Evolutionary conservation across 768 basidiomycete genomes (phyloP).

Genomic region (Sarcomyxa edulis): DNA sequence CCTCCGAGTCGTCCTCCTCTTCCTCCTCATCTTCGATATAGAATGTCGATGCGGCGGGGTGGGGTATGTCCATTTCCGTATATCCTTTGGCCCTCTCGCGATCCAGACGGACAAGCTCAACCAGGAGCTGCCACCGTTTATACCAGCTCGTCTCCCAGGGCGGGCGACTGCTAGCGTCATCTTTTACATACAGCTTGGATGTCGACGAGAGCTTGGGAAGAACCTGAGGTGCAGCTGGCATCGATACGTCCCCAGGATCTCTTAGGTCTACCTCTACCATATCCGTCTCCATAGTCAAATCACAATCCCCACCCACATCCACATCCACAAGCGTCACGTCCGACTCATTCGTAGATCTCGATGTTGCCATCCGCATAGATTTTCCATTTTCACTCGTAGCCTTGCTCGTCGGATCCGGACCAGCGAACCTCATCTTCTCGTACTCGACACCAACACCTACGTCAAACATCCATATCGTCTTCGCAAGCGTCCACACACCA

Average conservation of each 20-base stretch:
- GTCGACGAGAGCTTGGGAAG: constrained; percentile 2
- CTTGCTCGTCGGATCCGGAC: neutral
- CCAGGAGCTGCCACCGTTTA: constrained; percentile 47
- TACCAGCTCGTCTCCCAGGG: constrained; percentile 48
- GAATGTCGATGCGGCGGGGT: constrained; percentile 9
- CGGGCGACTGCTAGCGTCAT: neutral
- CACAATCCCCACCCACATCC: constrained; percentile 15
- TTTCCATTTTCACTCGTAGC: constrained; percentile 3
- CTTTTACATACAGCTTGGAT: neutral
- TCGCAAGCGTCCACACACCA: constrained; percentile 64
- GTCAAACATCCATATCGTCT: constrained; percentile 61
- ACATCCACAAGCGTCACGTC: constrained; percentile 54
- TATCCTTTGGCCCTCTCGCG: constrained; percentile 11
- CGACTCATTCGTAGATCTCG: constrained; percentile 35
- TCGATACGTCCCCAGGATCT: neutral
- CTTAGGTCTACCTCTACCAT: neutral
- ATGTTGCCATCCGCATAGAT: constrained; percentile 11
- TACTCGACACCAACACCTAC: constrained; percentile 31
- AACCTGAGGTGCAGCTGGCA: constrained; percentile 1
- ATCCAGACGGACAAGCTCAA: constrained; percentile 33
- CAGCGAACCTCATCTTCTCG: constrained; percentile 1
- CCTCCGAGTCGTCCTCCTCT: constrained; percentile 14
- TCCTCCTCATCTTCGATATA: constrained; percentile 16
- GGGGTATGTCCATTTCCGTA: constrained; percentile 1
- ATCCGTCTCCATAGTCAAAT: neutral